A percentile compares a stretch with the other conserved stretches of the same genome.
Evolutionary conservation across 352 stramenopile genomes (phyloP).

Genomic region (Phytophthora syringae): DNA sequence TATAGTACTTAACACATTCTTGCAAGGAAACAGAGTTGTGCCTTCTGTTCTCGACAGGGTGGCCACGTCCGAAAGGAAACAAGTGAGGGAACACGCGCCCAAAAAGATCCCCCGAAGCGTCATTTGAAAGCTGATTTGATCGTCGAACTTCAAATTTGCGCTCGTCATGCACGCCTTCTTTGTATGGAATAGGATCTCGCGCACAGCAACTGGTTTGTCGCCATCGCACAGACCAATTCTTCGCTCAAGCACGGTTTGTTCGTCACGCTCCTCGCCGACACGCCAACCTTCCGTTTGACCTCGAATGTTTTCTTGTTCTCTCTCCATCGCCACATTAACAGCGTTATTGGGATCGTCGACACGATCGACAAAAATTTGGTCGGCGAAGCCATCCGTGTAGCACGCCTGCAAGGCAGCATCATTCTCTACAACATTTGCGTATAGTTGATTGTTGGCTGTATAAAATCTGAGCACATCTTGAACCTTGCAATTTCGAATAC

Average conservation of each 20-base stretch:
- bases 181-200: too few relatives aligned
- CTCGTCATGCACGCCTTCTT: neutral
- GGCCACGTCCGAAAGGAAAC: neutral
- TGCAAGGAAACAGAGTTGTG: neutral
- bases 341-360: neutral
- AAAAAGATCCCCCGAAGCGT: neutral
- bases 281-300: neutral
- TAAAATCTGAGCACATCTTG: slow-evolving; percentile 3
- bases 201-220: too few relatives aligned
- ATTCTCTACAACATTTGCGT: neutral
- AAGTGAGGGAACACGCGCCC: neutral
- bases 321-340: neutral
- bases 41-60: neutral
- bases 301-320: slow-evolving; percentile 4
- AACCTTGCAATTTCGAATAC: neutral
- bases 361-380: neutral
- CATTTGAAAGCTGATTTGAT: neutral
- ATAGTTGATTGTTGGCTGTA: neutral
- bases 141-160: neutral
- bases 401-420: too few relatives aligned
- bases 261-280: neutral
- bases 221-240: neutral
- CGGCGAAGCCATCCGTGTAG: neutral
- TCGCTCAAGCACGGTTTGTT: neutral
- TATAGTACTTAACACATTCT: neutral